These are phyloP conservation scores for Actinomortierella ambigua DNA, from an alignment of 371 early-diverging fungal genomes.

Conservation along the genomic window DNA sequence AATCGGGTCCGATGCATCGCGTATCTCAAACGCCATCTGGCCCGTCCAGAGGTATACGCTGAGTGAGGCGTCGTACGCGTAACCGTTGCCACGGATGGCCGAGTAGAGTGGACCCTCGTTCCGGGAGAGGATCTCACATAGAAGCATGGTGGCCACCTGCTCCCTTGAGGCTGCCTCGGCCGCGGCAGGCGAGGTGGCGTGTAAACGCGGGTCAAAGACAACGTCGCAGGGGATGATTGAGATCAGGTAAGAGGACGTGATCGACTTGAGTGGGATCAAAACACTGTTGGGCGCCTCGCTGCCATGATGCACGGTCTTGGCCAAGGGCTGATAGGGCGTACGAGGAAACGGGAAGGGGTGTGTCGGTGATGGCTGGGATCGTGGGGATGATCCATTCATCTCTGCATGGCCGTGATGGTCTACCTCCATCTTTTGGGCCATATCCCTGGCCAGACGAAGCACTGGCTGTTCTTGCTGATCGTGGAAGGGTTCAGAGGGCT, in stretches of 20 bases:
- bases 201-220: slow-evolving; percentile 23
- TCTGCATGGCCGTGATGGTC: slow-evolving; percentile 19
- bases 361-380: neutral
- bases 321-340: slow-evolving; percentile 31
- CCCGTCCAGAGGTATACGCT: slow-evolving; percentile 58
- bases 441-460: no score
- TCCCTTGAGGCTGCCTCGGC: slow-evolving; percentile 40
- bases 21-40: slow-evolving; percentile 56
- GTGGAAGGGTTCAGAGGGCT: slow-evolving; percentile 44
- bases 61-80: slow-evolving; percentile 70
- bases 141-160: slow-evolving; percentile 51
- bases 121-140: slow-evolving; percentile 67
- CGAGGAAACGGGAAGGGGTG: slow-evolving; percentile 39
- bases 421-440: neutral
- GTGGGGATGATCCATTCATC: slow-evolving; percentile 11
- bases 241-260: slow-evolving; percentile 43
- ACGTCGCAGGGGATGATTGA: slow-evolving; percentile 47
- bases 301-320: slow-evolving; percentile 2
- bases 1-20: slow-evolving; percentile 60
- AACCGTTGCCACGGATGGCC: slow-evolving; percentile 75
- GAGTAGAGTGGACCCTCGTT: slow-evolving; percentile 77
- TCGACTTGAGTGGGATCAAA: slow-evolving; percentile 30
- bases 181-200: slow-evolving; percentile 4
- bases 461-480: slow-evolving; percentile 45
- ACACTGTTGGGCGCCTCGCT: slow-evolving; percentile 28